Evolutionary conservation across 192 early-diverging fungal genomes (phyloP).

Genomic region (Podila minutissima): DNA sequence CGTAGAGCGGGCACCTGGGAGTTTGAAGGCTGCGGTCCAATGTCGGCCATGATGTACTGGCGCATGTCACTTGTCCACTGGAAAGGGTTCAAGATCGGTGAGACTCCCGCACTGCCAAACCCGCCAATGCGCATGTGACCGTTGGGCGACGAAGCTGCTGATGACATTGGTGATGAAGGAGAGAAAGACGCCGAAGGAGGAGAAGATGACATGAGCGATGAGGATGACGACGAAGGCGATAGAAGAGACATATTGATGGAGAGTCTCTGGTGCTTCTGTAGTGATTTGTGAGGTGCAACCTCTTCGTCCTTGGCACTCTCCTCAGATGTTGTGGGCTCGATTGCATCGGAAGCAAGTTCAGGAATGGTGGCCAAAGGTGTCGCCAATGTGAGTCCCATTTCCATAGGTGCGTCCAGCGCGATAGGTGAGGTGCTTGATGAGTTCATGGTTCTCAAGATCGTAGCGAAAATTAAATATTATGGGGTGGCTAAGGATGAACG

Average conservation of each 20-base stretch:
- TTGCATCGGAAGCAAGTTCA: slow-evolving; percentile 12
- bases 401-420: background rate
- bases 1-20: slow-evolving; percentile 19
- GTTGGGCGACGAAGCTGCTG: slow-evolving; percentile 30
- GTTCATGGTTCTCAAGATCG: background rate
- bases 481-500: too few species aligned
- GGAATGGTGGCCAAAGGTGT: slow-evolving; percentile 23
- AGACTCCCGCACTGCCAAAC: background rate
- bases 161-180: slow-evolving; percentile 6
- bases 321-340: slow-evolving; percentile 4
- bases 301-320: background rate
- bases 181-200: slow-evolving; percentile 15
- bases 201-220: slow-evolving; percentile 7
- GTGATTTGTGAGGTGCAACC: background rate
- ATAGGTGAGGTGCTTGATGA: background rate
- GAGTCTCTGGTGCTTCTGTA: background rate
- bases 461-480: background rate
- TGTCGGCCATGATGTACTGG: slow-evolving; percentile 49
- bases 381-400: background rate
- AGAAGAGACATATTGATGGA: slow-evolving; percentile 32
- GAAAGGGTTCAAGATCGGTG: slow-evolving; percentile 29
- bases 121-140: background rate
- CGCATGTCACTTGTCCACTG: slow-evolving; percentile 40
- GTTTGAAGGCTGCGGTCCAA: slow-evolving; percentile 45
- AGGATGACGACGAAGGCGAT: slow-evolving; percentile 8